Base-by-base conservation (phyloP, 352 stramenopile species). In the Globisporangium uncinulatum region DNA sequence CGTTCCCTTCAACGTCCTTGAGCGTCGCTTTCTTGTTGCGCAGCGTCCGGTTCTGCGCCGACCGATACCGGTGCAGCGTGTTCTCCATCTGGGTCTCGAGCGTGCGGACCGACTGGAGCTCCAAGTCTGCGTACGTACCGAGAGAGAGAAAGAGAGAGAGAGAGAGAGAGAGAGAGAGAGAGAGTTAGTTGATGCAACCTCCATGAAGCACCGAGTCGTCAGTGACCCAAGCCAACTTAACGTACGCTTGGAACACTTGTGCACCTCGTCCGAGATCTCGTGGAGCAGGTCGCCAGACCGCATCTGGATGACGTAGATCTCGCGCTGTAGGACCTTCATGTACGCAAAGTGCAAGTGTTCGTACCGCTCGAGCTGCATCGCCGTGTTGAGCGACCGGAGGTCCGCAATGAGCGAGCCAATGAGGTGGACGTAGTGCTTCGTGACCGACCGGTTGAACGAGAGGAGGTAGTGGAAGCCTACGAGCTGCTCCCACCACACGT, bases 401-500 rank as follows among this genome's bases (percentile, higher is more conserved):
- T 91, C 80, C 0, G 74, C 67, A 37, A 91, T 73, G 6, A 91
- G 61, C 51, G 77, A 90, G 2, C 69, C 79, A 4, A 89, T 70
- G 34, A 91, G 71, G 14, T 66, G 59, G 13, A 90, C 70, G 37
- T 89, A 90, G 46, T 78, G 74, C 60, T 90, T 89, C 6, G 68
- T 67, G 46, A 91, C 69, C 15, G 79, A 87, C 1, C 73, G 73
- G 31, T 89, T 88, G 66, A 89, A 91, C 54, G 80, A 81, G 51
- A 90, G 82, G 21, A 70, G 51, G 19, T 71, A 49, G 56, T 89
- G 73, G 39, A 91, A n/a, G n/a, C n/a, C n/a, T n/a, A n/a, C n/a
- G n/a, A 86, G 68, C 60, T 93, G 83, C 56, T 93, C 83, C 80
- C 81, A 93, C 83, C 83, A 93, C 31, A 86, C 83, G 43, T 91